Conservation (phyloP, 129 eudicot species). For the Chrysanthemum makinoi region DNA sequence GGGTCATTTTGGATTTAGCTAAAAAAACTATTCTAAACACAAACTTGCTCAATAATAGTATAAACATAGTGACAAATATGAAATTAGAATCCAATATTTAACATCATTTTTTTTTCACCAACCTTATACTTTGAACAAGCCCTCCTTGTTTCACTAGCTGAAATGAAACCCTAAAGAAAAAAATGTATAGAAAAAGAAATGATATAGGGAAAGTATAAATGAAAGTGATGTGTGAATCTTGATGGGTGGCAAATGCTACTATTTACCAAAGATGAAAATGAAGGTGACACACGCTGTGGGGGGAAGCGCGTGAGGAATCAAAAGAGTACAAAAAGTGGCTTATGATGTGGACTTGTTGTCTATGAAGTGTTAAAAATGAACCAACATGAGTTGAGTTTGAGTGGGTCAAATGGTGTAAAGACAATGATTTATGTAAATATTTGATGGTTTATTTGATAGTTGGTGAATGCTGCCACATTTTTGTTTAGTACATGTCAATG, state of each 20-base stretch:
- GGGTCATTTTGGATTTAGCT: conserved; percentile 33
- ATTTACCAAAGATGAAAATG: conserved; percentile 22
- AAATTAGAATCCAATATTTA: conserved; percentile 14
- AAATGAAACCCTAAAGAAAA: conserved; percentile 51
- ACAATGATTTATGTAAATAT: conserved; percentile 1
- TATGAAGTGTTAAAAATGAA: not conserved
- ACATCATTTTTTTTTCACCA: not conserved
- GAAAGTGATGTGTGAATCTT: conserved; percentile 32
- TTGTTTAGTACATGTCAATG: not conserved
- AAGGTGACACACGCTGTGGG: conserved; percentile 28
- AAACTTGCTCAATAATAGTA: conserved; percentile 30
- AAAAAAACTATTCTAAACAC: conserved; percentile 31
- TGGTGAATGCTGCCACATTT: conserved; percentile 17
- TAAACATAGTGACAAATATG: conserved; percentile 29
- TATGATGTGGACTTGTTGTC: conserved; percentile 22
- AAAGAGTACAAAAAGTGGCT: conserved; percentile 34
- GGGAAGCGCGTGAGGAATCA: conserved; percentile 32
- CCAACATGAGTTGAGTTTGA: not conserved
- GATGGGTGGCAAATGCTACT: conserved; percentile 30
- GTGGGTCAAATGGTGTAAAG: conserved; percentile 19
- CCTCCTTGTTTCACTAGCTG: conserved; percentile 21
- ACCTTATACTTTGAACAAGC: conserved; percentile 32
- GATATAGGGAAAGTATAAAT: conserved; percentile 25
- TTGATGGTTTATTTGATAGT: conserved; percentile 14
- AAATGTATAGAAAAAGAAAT: conserved; percentile 7